These are phyloP conservation scores for Chlamydomonas sphaeroides DNA, from an alignment of 139 green algal genomes.

Conservation along the genomic window DNA sequence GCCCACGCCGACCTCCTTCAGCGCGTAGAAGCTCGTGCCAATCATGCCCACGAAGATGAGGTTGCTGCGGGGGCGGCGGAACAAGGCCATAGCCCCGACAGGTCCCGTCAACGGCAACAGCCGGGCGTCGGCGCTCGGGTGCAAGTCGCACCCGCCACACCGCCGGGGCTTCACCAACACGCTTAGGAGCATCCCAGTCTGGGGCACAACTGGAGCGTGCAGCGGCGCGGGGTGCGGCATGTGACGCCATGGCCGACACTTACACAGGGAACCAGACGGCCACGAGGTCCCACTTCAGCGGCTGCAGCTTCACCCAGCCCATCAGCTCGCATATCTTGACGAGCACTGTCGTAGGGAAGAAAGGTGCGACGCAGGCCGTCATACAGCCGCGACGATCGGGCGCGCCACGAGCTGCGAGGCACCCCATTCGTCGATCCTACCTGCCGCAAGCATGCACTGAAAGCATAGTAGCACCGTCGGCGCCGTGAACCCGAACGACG, in stretches of 20 bases:
- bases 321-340: conserved; percentile 68
- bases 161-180: no score
- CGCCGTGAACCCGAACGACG: conserved; percentile 79
- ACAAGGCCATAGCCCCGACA: no score
- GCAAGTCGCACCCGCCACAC: no score
- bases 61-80: conserved; percentile 43
- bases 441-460: conserved; percentile 79
- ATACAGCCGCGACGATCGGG: conserved; percentile 63
- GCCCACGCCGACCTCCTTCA: conserved; percentile 69
- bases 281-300: conserved; percentile 71
- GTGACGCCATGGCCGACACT: no score
- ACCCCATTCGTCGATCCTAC: no score
- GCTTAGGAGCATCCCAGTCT: no score
- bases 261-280: conserved; percentile 71
- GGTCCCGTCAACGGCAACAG: no score
- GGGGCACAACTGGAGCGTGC: no score
- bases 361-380: conserved; percentile 65
- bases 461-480: conserved; percentile 84
- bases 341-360: no score
- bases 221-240: no score
- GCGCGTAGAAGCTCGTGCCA: conserved; percentile 81
- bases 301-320: conserved; percentile 71
- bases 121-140: no score
- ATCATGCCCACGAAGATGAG: conserved; percentile 85
- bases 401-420: conserved; percentile 65